A percentile compares a stretch with the other conserved stretches of the same genome.
phyloP scores from a whole-genome alignment of 2,329 filamentous ascomycete species.

The Talaromyces sp. region DNA sequence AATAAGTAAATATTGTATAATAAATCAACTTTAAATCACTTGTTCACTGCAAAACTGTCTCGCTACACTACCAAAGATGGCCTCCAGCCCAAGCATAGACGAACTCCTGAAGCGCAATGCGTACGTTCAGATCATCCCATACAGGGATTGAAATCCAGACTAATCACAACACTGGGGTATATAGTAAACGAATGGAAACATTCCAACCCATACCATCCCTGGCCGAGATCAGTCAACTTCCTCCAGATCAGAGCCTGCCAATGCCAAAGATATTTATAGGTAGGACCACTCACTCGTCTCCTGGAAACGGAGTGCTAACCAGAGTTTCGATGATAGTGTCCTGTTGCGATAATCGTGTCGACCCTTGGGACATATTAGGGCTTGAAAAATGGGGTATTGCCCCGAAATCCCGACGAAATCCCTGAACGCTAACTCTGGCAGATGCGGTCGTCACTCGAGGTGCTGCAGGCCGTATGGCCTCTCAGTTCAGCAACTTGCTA shows the following conservation, averaged over 20 bases:
- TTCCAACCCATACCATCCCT: not conserved
- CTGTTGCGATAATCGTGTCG: not conserved
- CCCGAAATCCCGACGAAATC: not conserved
- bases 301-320: not conserved
- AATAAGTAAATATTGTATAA: not conserved
- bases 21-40: not conserved
- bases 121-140: not conserved
- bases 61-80: not conserved
- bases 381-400: not conserved
- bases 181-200: not conserved
- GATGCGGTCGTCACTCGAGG: not conserved
- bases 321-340: not conserved
- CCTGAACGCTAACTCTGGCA: not conserved
- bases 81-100: not conserved
- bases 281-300: not conserved
- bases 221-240: not conserved
- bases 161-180: not conserved
- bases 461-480: not conserved
- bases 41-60: not conserved
- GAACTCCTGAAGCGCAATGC: not conserved
- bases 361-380: not conserved
- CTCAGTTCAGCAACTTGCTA: not conserved
- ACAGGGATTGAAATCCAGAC: not conserved
- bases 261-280: not conserved
- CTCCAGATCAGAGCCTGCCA: not conserved